Evolutionary conservation across 2,329 filamentous ascomycete genomes (phyloP), one percentile per base, ranked within the genome.

Genomic region (Fusarium ramigenum): DNA sequence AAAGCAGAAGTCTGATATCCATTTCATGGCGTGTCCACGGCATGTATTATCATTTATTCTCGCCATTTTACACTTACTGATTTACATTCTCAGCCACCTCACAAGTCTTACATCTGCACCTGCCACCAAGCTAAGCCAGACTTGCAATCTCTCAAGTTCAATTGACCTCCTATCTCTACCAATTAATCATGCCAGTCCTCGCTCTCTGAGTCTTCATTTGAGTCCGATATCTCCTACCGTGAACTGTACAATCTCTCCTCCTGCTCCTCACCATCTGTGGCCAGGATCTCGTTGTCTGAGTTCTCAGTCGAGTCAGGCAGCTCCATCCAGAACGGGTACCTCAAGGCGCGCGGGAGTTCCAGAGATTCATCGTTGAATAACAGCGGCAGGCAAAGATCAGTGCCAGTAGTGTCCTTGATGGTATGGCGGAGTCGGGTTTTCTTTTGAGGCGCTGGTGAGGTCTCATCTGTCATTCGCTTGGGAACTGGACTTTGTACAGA

Each of bases 331-430:
- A 30, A 4, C 9, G 9, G 21, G 5, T 49, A 18, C 14, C 3
- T 2, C 14, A 49, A 49, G 1, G 7, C 28, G 0, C 46, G 14
- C 3, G 10, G 46, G 2, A 49, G 28, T 3, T n/a, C 46, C 21
- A n/a, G 9, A 1, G 28, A 28, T 9, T 49, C 15, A 49, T 49
- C 21, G 0, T 18, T 12, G 3, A n/a, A 1, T 15, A 49, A 4
- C 10, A 32, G 14, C 1, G 21, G 19, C 7, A n/a, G 7, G 1
- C 21, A 12, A 49, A 32, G 0, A 0, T 49, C 46, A 18, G 28
- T 3, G 3, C 15, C 7, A 3, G 5, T 7, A 2, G 28, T 49
- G 10, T 49, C 9, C 3, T 32, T 15, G 2, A 18, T 9, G 4
- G 4, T 18, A 1, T 32, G 46, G 1, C 5, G 3, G 14, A 47